phyloP scores from a whole-genome alignment of 495 filamentous ascomycete species.

The Aspergillus wentii region DNA sequence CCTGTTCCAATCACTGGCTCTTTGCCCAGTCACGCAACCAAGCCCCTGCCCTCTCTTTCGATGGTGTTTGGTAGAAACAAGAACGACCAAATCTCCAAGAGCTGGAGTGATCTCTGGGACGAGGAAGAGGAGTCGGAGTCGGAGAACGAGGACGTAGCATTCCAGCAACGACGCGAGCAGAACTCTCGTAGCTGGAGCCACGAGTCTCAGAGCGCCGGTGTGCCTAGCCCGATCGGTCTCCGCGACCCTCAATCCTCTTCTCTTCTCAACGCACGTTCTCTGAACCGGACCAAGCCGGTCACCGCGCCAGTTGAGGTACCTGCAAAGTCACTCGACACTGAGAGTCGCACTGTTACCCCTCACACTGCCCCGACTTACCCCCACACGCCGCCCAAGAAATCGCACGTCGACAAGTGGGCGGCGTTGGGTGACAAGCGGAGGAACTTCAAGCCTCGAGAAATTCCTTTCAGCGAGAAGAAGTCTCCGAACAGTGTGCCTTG shows the following conservation, averaged over 20 bases:
- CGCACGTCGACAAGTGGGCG: slow-evolving; percentile 78
- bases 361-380: slow-evolving; percentile 45
- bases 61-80: slow-evolving; percentile 73
- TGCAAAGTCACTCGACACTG: slow-evolving; percentile 44
- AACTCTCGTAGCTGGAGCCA: slow-evolving; percentile 80
- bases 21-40: slow-evolving; percentile 65
- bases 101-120: slow-evolving; percentile 96
- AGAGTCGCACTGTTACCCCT: slow-evolving; percentile 57
- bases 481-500: slow-evolving; percentile 34
- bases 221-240: slow-evolving; percentile 16
- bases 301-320: slow-evolving; percentile 25
- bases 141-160: slow-evolving; percentile 49
- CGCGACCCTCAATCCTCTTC: slow-evolving; percentile 47
- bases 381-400: slow-evolving; percentile 50
- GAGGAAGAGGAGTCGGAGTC: slow-evolving; percentile 85
- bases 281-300: slow-evolving; percentile 9
- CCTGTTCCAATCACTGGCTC: slow-evolving; percentile 68
- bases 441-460: slow-evolving; percentile 50
- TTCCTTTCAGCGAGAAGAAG: slow-evolving; percentile 36
- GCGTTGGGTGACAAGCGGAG: slow-evolving; percentile 76
- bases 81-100: slow-evolving; percentile 75
- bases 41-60: slow-evolving; percentile 61
- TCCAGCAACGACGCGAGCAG: slow-evolving; percentile 62
- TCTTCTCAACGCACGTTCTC: slow-evolving; percentile 39
- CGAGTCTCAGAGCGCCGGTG: slow-evolving; percentile 50